Evolutionary conservation across 1,284 basidiomycete genomes (phyloP).

Genomic region (Cutaneotrichosporon arboriforme): DNA sequence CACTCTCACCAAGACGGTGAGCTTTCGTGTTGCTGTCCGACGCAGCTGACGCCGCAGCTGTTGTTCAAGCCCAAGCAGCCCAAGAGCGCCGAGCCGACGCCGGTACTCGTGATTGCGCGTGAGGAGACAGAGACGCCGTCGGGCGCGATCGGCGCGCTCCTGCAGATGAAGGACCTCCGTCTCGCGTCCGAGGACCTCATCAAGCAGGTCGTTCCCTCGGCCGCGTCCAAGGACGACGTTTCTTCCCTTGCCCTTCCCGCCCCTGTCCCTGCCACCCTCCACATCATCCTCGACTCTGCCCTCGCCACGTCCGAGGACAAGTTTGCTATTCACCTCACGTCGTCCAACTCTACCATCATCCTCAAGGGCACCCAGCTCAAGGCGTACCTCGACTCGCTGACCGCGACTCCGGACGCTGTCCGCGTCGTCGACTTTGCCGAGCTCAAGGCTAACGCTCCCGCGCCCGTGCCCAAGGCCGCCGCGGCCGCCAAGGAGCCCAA

Average conservation of each 20-base stretch:
- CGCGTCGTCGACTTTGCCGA: conserved; percentile 64
- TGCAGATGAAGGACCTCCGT: conserved; percentile 83
- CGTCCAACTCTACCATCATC: conserved; percentile 66
- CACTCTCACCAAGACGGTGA: conserved; percentile 42
- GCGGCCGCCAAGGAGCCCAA: conserved; percentile 19
- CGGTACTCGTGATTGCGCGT: conserved; percentile 78
- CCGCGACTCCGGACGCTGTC: conserved; percentile 27
- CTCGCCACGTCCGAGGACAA: conserved; percentile 57
- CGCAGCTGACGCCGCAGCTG: conserved; percentile 24
- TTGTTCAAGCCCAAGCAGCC: conserved; percentile 59
- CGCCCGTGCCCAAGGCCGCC: conserved; percentile 12
- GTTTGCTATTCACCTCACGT: conserved; percentile 70
- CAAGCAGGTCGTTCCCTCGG: conserved; percentile 66
- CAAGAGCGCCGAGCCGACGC: conserved; percentile 75
- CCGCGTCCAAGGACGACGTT: conserved; percentile 77
- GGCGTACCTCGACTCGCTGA: conserved; percentile 63
- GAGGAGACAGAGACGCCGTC: conserved; percentile 75
- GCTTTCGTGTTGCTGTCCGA: conserved; percentile 3
- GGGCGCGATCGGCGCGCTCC: conserved; percentile 67
- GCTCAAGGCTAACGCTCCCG: conserved; percentile 51
- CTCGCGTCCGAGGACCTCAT: conserved; percentile 84
- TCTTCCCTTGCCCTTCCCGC: conserved; percentile 69
- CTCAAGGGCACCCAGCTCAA: conserved; percentile 69
- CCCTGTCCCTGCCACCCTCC: conserved; percentile 67
- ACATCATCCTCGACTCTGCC: conserved; percentile 70